Base-by-base conservation (phyloP, 805 yeast species). In the Starmerella vitae region DNA sequence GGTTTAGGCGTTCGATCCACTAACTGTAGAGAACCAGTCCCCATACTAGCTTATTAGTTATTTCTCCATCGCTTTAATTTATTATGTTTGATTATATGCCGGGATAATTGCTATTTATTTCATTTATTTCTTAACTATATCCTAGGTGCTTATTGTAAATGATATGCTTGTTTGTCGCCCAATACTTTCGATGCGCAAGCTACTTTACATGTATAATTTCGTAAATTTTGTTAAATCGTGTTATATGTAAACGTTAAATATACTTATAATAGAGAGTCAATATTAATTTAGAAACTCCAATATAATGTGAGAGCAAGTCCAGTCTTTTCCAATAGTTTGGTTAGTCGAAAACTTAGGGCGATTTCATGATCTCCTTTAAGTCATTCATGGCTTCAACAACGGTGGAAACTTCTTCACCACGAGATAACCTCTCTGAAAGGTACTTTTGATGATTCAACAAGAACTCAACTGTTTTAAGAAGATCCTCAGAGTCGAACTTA, bases 361-460 rank as follows among this genome's bases (percentile, higher is more conserved):
- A n/a, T n/a, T n/a, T n/a, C 30, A 37, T 26, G 33, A 34, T 13
- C 10, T 42, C 29, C 4, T 35, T 22, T 26, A 46, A 14, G 13
- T 36, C 44, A 13, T 33, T 20, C 14, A 46, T 25, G 14, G 40
- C 49, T 13, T 8, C 9, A 12, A 35, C 12, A 7, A 46, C 38
- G 14, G 39, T 22, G 10, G 35, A 33, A 5, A 27, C 14, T 13
- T 44, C 39, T 3, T 37, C 43, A 5, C 25, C 30, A 8, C 27
- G 20, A 3, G 37, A 21, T 12, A 40, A 33, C 10, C 49, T 25
- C 9, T 42, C 37, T 8, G 26, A 68, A 44, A 86, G 62, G 49
- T 76, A 85, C 57, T 83, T 84, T 12, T 94, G 94, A 59, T 86
- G 96, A 20, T 86, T 77, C 45, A 83, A 65, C 30, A 86, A 65